These are phyloP conservation scores for Aureobasidium sp. DNA, from an alignment of 2,329 filamentous ascomycete species.

Conservation along the genomic window DNA sequence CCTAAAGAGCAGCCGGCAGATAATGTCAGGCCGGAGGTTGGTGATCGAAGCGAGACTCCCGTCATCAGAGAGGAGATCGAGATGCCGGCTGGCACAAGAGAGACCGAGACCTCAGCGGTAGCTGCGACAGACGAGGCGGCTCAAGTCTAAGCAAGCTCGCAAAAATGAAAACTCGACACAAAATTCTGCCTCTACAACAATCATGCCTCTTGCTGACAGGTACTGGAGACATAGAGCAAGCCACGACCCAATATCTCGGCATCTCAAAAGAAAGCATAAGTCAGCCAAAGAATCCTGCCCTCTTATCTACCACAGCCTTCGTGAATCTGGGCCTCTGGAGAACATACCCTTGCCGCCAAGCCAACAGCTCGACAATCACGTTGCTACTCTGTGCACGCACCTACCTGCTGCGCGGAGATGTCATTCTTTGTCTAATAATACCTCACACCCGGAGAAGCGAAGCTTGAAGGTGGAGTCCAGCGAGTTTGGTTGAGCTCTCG, in stretches of 20 bases:
- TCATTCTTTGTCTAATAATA: not conserved
- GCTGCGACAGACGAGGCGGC: not conserved
- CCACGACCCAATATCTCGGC: not conserved
- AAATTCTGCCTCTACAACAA: not conserved
- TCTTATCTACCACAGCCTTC: constrained; percentile 1
- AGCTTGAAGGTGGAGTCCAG: not conserved
- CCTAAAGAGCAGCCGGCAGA: constrained; percentile 20
- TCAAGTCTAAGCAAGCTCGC: not conserved
- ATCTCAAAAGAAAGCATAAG: not conserved
- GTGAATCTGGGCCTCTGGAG: not conserved
- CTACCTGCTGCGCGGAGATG: not conserved
- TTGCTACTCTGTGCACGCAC: not conserved
- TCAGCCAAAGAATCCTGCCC: not conserved
- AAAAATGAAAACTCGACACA: not conserved
- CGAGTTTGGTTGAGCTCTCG: not conserved
- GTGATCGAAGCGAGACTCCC: constrained; percentile 18
- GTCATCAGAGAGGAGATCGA: constrained; percentile 8
- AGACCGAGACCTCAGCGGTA: not conserved
- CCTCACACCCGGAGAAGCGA: not conserved
- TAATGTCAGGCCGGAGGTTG: constrained; percentile 15
- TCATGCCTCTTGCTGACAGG: not conserved
- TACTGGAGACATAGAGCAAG: not conserved
- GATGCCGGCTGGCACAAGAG: not conserved
- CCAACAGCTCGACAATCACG: not conserved
- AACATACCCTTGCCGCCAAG: not conserved